Conservation (phyloP, 202 grass and related monocot species). For the Setaria viridis region DNA sequence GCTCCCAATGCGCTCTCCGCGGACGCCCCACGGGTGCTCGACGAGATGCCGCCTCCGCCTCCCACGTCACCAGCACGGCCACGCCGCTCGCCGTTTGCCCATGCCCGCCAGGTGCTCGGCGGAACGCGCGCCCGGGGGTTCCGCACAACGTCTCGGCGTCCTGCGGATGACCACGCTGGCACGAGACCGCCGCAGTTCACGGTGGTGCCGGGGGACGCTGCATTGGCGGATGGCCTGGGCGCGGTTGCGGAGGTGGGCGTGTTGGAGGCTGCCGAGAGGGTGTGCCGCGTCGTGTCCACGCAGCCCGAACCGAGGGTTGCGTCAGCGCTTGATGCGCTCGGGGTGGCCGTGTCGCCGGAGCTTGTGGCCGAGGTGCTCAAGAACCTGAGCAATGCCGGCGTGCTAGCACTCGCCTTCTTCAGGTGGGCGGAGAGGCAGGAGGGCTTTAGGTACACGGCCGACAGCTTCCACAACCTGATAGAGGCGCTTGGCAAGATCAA, state of each 20-base stretch:
- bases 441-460: conserved; percentile 60
- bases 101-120: not conserved
- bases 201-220: conserved; percentile 11
- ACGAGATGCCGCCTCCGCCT: not conserved
- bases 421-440: conserved; percentile 79
- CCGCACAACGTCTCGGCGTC: not conserved
- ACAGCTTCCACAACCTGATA: conserved; percentile 72
- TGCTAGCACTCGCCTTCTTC: conserved; percentile 67
- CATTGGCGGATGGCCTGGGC: not conserved
- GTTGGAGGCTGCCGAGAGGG: conserved; percentile 47
- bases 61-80: not conserved
- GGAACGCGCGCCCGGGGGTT: not conserved
- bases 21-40: not conserved
- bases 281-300: conserved; percentile 56
- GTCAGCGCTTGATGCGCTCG: conserved; percentile 52
- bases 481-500: conserved; percentile 89
- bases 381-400: conserved; percentile 71
- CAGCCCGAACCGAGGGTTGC: conserved; percentile 37
- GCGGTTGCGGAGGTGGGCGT: not conserved
- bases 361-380: conserved; percentile 66
- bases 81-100: not conserved
- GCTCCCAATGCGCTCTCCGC: not conserved
- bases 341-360: conserved; percentile 41
- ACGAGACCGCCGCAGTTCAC: conserved; percentile 29
- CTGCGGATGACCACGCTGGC: not conserved